These are phyloP conservation scores for Hirsutella minnesotensis DNA, from an alignment of 2,329 filamentous ascomycete species.

Conservation along the genomic window DNA sequence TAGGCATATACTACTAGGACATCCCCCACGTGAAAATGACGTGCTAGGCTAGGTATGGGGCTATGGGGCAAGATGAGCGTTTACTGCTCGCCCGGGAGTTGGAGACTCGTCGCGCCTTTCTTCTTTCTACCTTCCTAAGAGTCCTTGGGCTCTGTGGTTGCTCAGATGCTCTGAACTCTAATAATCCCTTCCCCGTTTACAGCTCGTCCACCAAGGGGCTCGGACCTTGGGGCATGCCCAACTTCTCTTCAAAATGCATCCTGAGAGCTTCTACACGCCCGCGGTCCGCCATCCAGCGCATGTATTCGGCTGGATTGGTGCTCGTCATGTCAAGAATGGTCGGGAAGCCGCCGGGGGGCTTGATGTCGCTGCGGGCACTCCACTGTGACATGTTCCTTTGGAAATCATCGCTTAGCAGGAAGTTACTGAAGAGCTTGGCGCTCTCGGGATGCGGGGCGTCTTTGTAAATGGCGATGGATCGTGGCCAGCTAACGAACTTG, in stretches of 20 bases:
- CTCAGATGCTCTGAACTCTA: too few species aligned
- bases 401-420: constrained; percentile 27
- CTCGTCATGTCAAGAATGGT: constrained; percentile 12
- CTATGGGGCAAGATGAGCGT: too few species aligned
- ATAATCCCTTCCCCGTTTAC: neutral
- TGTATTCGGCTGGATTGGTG: constrained; percentile 26
- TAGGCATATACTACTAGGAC: too few species aligned
- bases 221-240: constrained; percentile 29
- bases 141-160: too few species aligned
- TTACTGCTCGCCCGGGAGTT: too few species aligned
- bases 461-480: constrained; percentile 34
- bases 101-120: too few species aligned
- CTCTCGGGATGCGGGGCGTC: constrained; percentile 36
- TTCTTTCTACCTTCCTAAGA: too few species aligned
- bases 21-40: too few species aligned
- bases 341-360: constrained; percentile 14
- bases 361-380: constrained; percentile 23
- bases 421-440: constrained; percentile 38
- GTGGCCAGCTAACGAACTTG: constrained; percentile 34
- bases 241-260: constrained; percentile 27
- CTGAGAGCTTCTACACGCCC: constrained; percentile 26
- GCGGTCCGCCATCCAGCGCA: constrained; percentile 28
- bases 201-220: neutral
- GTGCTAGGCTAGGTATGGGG: too few species aligned
- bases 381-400: constrained; percentile 18